Conservation (phyloP, 2,329 filamentous ascomycete genomes). For the Fusarium coicis region DNA sequence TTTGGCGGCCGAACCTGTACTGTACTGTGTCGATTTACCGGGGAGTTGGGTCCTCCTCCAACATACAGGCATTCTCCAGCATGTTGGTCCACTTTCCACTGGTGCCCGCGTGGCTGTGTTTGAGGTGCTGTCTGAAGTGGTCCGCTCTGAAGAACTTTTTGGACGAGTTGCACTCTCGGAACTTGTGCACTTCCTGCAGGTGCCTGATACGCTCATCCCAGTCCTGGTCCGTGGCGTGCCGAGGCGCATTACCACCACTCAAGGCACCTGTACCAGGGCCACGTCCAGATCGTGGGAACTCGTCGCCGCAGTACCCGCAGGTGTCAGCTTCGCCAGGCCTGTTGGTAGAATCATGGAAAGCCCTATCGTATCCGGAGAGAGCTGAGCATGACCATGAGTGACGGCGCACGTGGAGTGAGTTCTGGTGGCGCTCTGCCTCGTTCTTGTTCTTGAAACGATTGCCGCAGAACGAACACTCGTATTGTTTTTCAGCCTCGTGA, state of each 20-base stretch:
- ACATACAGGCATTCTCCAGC: slow-evolving; percentile 96
- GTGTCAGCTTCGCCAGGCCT: slow-evolving; percentile 77
- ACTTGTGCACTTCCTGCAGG: slow-evolving; percentile 92
- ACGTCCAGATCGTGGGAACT: slow-evolving; percentile 72
- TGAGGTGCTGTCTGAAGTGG: slow-evolving; percentile 97
- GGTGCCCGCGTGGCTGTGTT: slow-evolving; percentile 95
- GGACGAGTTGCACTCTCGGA: slow-evolving; percentile 95
- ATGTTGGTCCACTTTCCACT: slow-evolving; percentile 99
- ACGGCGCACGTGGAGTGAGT: slow-evolving; percentile 88
- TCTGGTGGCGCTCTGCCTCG: slow-evolving; percentile 95
- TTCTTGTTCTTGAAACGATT: slow-evolving; percentile 99
- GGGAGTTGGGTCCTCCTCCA: slow-evolving; percentile 74
- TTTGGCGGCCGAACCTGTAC: slow-evolving; percentile 22
- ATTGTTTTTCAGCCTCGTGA: slow-evolving; percentile 96
- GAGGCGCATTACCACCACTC: slow-evolving; percentile 51
- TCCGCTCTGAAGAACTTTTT: slow-evolving; percentile 99
- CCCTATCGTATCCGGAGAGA: slow-evolving; percentile 78
- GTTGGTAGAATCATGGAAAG: slow-evolving; percentile 84
- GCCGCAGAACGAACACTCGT: slow-evolving; percentile 89
- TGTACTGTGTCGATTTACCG: slow-evolving; percentile 39
- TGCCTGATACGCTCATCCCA: slow-evolving; percentile 91
- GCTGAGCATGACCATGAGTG: slow-evolving; percentile 98
- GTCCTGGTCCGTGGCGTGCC: slow-evolving; percentile 77
- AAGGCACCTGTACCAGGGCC: slow-evolving; percentile 48
- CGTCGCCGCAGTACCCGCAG: slow-evolving; percentile 95